Percentiles rank a stretch among this genome's conserved stretches.
Conservation (phyloP, 1,139 yeast species). For the Nakaseomyces nivariensis region DNA sequence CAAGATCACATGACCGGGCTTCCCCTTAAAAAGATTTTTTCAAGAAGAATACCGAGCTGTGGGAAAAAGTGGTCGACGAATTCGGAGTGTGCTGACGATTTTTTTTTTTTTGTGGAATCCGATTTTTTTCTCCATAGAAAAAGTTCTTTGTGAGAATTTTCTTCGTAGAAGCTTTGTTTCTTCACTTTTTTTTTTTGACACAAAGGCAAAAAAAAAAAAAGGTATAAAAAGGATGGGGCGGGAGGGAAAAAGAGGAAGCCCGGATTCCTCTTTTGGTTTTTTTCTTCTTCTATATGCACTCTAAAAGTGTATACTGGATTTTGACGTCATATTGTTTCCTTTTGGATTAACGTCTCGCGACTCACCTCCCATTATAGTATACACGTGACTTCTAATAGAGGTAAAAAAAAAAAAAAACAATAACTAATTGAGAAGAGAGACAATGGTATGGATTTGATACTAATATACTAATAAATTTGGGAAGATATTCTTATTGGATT, state of each 20-base stretch:
- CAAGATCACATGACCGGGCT: neutral
- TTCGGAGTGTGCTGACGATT: neutral
- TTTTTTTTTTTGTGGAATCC: neutral
- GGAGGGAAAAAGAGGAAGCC: neutral
- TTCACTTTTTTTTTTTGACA: no score
- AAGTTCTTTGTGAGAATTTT: no score
- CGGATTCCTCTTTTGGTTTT: neutral
- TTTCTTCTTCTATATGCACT: no score
- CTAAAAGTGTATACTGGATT: neutral
- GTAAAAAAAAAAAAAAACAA: neutral
- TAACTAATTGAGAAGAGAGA: neutral
- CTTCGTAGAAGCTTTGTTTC: no score
- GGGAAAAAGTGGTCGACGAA: neutral
- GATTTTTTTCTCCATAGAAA: neutral
- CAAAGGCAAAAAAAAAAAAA: neutral
- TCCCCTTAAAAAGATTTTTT: no score
- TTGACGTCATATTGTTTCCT: neutral
- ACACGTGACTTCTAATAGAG: neutral
- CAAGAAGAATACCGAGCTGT: neutral
- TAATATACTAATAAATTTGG: no score
- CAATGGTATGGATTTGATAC: neutral
- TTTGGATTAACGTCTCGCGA: neutral
- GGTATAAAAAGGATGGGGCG: neutral
- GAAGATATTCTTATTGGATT: no score
- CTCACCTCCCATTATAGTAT: neutral